Evolutionary conservation across 768 basidiomycete genomes (phyloP).

Genomic region (Leccinum disarticulatum): DNA sequence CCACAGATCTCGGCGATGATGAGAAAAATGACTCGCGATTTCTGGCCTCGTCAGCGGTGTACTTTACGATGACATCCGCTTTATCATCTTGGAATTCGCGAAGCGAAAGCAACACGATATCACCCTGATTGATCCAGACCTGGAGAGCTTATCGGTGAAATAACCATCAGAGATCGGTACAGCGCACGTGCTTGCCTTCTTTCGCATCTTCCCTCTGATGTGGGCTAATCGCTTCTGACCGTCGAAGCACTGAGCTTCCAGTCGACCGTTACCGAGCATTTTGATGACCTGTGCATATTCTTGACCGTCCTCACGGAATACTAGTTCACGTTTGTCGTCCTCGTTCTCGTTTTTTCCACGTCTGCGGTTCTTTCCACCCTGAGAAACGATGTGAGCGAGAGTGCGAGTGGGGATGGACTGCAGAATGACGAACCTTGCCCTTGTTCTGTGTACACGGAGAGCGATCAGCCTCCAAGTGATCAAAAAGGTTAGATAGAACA

Average conservation of each 20-base stretch:
- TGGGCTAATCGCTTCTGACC: constrained; percentile 97
- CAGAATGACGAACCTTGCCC: constrained; percentile 23
- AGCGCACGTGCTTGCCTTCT: constrained; percentile 68
- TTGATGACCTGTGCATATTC: constrained; percentile 98
- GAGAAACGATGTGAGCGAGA: constrained; percentile 10
- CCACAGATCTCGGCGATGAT: constrained; percentile 2
- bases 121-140: constrained; percentile 99
- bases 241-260: constrained; percentile 97
- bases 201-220: constrained; percentile 98
- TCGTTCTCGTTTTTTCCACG: constrained; percentile 99
- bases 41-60: constrained; percentile 93
- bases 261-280: constrained; percentile 97
- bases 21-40: constrained; percentile 50
- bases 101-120: constrained; percentile 90
- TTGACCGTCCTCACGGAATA: constrained; percentile 98
- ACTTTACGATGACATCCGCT: constrained; percentile 99
- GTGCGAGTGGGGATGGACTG: neutral
- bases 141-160: constrained; percentile 31
- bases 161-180: neutral
- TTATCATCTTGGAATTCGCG: constrained; percentile 99
- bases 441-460: constrained; percentile 22
- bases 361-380: constrained; percentile 99
- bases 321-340: constrained; percentile 96
- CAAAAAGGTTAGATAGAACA: neutral
- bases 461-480: neutral